phyloP scores from a whole-genome alignment of 345 rosid species.

The Syzygium oleosum region DNA sequence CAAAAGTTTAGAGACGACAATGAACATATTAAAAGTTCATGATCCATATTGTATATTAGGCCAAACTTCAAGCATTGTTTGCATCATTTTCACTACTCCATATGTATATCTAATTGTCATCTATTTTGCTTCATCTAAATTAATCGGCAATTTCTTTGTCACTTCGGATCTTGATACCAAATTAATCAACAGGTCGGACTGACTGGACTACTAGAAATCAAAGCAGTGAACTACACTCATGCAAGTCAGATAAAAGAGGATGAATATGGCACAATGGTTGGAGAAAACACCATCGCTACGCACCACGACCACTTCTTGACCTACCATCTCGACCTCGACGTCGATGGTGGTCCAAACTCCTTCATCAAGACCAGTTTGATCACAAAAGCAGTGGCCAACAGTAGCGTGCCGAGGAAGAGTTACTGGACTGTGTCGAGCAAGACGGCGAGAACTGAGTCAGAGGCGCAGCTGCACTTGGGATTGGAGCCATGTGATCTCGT shows the following conservation, averaged over 20 bases:
- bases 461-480: slow-evolving; percentile 45
- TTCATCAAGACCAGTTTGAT: slow-evolving; percentile 41
- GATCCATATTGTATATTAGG: too few species aligned
- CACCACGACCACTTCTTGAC: slow-evolving; percentile 76
- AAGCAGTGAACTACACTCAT: slow-evolving; percentile 39
- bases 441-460: slow-evolving; percentile 57
- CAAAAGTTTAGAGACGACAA: too few species aligned
- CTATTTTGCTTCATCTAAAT: background rate
- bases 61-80: too few species aligned
- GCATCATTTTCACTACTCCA: too few species aligned
- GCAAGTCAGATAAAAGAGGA: slow-evolving; percentile 24
- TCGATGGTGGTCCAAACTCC: slow-evolving; percentile 64
- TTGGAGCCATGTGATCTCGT: slow-evolving; percentile 38
- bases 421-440: slow-evolving; percentile 59
- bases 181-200: slow-evolving; percentile 38
- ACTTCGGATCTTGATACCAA: background rate
- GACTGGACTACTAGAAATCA: slow-evolving; percentile 49
- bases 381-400: slow-evolving; percentile 18
- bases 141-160: background rate
- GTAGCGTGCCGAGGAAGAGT: slow-evolving; percentile 45
- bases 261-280: slow-evolving; percentile 49
- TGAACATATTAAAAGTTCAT: too few species aligned
- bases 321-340: slow-evolving; percentile 64
- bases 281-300: slow-evolving; percentile 52
- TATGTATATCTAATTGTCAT: background rate